Base-by-base conservation (phyloP, 306 rosid genomes). In the Trifolium pratense region DNA sequence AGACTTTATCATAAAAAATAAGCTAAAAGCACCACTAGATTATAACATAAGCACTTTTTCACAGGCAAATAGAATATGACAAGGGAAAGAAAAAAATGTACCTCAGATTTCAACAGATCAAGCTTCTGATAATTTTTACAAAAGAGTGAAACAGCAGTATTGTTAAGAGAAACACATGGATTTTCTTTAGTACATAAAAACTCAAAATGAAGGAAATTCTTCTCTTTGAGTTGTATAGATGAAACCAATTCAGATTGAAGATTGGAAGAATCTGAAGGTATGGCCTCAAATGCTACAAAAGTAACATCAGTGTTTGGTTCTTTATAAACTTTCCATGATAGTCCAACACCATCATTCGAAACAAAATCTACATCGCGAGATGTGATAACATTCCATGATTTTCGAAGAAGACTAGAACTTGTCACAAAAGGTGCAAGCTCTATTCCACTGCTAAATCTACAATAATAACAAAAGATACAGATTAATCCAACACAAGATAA, bases 401-500 rank as follows among this genome's bases (percentile, higher is more conserved):
- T 78, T 32, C 2, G 4, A 7, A 81, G 83, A 17, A 85, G 9
- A 57, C 26, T 76, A 71, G 92, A 80, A 48, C 68, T 65, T 23
- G 82, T 76, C 10, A 76, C 49, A 16, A 78, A 66, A 39, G 57
- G 48, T 3, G 83, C 94, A 16, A 43, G 40, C 56, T 78, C 86
- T 1, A 66, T 34, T 20, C 97, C 97, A 55, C 72, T 46, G 86
- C 87, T 84, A 51, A 86, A 87, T 46, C 96, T 91, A 79, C 31
- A 81, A 69, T 5, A 43, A 45, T 51, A 70, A 53, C 8, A 57
- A 55, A 69, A 16, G 37, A 49, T 6, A 37, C 1, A 37, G 9
- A 56, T 37, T 8, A 9, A 59, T 57, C 14, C 36, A 57, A 57
- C 18, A 57, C 34, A 25, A 57, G 12, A 56, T 56, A 23, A 4